These are phyloP conservation scores for Pythium insidiosum DNA, from an alignment of 352 stramenopile genomes.

Conservation along the genomic window DNA sequence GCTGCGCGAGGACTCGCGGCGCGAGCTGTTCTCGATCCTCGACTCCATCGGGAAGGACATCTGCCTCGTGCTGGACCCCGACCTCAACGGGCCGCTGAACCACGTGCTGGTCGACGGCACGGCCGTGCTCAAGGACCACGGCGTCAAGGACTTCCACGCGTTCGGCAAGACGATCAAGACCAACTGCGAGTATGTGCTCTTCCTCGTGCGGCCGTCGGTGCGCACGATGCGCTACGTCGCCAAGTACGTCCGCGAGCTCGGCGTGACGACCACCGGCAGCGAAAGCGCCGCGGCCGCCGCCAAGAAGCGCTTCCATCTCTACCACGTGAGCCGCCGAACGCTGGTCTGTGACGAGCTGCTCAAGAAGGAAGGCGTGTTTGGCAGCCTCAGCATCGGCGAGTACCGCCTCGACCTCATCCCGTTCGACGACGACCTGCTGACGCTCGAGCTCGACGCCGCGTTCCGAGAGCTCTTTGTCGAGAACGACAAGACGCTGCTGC, in stretches of 20 bases:
- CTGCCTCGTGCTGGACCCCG: conserved; percentile 80
- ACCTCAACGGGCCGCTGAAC: conserved; percentile 73
- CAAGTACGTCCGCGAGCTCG: conserved; percentile 68
- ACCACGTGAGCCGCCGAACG: conserved; percentile 87
- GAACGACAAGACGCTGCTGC: conserved; percentile 83
- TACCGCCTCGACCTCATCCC: conserved; percentile 94
- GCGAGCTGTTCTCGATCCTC: conserved; percentile 80
- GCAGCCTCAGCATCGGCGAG: conserved; percentile 80
- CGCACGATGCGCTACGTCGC: conserved; percentile 73
- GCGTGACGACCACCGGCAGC: conserved; percentile 13
- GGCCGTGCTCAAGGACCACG: conserved; percentile 77
- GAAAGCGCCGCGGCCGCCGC: conserved; percentile 2
- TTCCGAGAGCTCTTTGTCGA: conserved; percentile 87
- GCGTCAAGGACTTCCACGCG: conserved; percentile 78
- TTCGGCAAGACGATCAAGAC: conserved; percentile 79
- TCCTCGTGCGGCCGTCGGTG: conserved; percentile 78
- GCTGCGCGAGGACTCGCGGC: conserved; percentile 76
- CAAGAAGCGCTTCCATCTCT: conserved; percentile 84
- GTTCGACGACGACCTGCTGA: conserved; percentile 93
- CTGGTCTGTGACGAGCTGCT: conserved; percentile 89
- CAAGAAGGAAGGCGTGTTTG: conserved; percentile 86
- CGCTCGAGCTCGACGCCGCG: conserved; percentile 86
- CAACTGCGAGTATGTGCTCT: conserved; percentile 83
- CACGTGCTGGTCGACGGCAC: conserved; percentile 85
- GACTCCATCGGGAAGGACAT: conserved; percentile 84